A percentile compares a stretch with the other conserved stretches of the same genome.
Evolutionary conservation across 805 yeast species (phyloP).

Genomic region (Ogataea parapolymorpha): DNA sequence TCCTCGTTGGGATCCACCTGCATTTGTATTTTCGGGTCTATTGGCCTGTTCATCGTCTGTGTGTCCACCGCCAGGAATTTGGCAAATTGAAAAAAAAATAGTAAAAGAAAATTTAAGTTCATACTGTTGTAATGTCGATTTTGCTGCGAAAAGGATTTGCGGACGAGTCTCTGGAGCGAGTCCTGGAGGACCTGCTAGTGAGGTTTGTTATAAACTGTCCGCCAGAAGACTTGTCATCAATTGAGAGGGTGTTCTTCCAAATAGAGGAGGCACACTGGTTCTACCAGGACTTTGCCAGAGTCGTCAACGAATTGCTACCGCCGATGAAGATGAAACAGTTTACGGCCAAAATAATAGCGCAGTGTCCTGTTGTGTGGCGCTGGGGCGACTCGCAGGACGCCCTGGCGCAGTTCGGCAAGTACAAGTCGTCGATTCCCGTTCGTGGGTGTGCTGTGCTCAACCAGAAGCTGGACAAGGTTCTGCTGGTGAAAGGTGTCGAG

Average conservation of each 20-base stretch:
- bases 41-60: constrained; percentile 12
- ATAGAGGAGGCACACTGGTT: constrained; percentile 99
- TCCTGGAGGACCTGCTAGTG: constrained; percentile 81
- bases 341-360: constrained; percentile 60
- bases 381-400: constrained; percentile 86
- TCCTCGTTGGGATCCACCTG: constrained; percentile 95
- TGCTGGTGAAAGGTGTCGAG: constrained; percentile 83
- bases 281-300: constrained; percentile 78
- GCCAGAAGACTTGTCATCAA: constrained; percentile 78
- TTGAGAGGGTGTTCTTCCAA: constrained; percentile 83
- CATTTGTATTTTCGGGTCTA: constrained; percentile 65
- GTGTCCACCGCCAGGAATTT: constrained; percentile 6
- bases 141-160: constrained; percentile 44
- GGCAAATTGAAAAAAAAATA: constrained; percentile 5
- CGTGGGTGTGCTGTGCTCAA: constrained; percentile 92
- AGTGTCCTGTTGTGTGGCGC: constrained; percentile 75
- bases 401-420: constrained; percentile 70
- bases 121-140: constrained; percentile 30
- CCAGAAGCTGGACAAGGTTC: constrained; percentile 59
- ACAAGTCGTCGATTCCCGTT: constrained; percentile 90
- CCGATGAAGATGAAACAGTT: constrained; percentile 72
- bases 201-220: constrained; percentile 92
- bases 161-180: constrained; percentile 65
- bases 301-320: constrained; percentile 72
- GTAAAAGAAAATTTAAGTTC: constrained; percentile 3